Conservation (phyloP, 345 rosid species). For the Chamaenerion angustifolium region DNA sequence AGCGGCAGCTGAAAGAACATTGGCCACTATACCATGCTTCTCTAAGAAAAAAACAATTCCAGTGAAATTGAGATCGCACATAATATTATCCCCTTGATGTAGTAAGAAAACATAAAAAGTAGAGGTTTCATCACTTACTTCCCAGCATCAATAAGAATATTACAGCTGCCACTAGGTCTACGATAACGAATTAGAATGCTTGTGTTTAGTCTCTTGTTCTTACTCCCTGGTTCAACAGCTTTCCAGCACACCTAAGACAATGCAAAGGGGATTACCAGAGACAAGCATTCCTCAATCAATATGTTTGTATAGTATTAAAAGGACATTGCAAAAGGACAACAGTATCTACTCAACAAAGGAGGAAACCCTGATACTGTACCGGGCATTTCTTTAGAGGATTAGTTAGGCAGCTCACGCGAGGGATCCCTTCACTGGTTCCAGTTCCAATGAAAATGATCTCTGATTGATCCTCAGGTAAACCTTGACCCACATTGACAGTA, state of each 20-base stretch:
- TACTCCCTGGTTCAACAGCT: slow-evolving; percentile 63
- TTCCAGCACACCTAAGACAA: slow-evolving; percentile 56
- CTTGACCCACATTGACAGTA: slow-evolving; percentile 13
- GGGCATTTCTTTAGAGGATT: slow-evolving; percentile 61
- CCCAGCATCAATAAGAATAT: slow-evolving; percentile 80
- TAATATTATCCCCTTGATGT: no score
- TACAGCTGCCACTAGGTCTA: slow-evolving; percentile 29
- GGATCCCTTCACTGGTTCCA: slow-evolving; percentile 96
- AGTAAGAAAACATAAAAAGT: background rate
- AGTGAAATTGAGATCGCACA: background rate
- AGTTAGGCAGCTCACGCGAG: slow-evolving; percentile 86
- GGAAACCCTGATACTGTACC: slow-evolving; percentile 21
- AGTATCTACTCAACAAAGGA: no score
- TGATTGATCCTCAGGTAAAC: slow-evolving; percentile 22
- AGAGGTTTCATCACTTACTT: slow-evolving; percentile 42
- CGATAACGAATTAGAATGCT: slow-evolving; percentile 55
- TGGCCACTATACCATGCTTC: no score
- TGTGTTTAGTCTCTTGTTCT: slow-evolving; percentile 69
- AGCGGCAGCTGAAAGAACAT: no score
- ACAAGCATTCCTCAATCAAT: background rate
- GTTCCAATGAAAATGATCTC: slow-evolving; percentile 81
- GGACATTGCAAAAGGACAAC: no score
- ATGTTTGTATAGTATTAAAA: slow-evolving; percentile 6
- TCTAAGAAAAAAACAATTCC: background rate
- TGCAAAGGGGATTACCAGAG: background rate